phyloP scores from a whole-genome alignment of 176 grass and related monocot species.

The Pontederia paniculata region DNA sequence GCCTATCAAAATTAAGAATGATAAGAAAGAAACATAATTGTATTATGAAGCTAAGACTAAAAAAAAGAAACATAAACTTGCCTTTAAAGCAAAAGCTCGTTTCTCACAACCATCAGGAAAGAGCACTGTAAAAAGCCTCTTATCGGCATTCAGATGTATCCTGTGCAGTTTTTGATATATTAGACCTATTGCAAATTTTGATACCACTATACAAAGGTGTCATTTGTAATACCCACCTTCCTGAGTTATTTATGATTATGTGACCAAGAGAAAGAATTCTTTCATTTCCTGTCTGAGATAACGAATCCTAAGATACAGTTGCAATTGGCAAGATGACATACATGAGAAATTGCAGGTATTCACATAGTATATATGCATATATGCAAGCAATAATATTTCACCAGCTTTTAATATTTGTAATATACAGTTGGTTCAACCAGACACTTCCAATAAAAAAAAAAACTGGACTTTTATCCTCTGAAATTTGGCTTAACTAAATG shows the following conservation, averaged over 20 bases:
- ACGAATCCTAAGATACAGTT: slow-evolving; percentile 40
- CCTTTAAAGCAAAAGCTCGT: slow-evolving; percentile 85
- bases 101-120: slow-evolving; percentile 86
- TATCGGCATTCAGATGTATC: slow-evolving; percentile 93
- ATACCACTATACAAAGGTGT: too few relatives aligned
- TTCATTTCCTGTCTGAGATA: slow-evolving; percentile 61
- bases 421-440: too few relatives aligned
- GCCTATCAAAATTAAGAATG: slow-evolving; percentile 39
- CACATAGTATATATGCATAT: too few relatives aligned
- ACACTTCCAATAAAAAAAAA: too few relatives aligned
- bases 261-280: slow-evolving; percentile 73
- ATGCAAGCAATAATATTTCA: too few relatives aligned
- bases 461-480: too few relatives aligned
- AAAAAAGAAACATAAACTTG: slow-evolving; percentile 12
- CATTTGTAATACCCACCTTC: slow-evolving; percentile 57
- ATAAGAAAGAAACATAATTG: slow-evolving; percentile 11
- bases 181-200: too few relatives aligned
- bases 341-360: slow-evolving; percentile 9
- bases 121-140: slow-evolving; percentile 72
- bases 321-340: slow-evolving; percentile 8
- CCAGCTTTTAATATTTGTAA: too few relatives aligned
- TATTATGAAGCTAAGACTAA: slow-evolving; percentile 3
- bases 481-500: too few relatives aligned
- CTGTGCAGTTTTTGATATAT: slow-evolving; percentile 24
- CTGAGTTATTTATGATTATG: slow-evolving; percentile 88